phyloP scores from a whole-genome alignment of 441 rosid species.

The Capsella rubella region DNA sequence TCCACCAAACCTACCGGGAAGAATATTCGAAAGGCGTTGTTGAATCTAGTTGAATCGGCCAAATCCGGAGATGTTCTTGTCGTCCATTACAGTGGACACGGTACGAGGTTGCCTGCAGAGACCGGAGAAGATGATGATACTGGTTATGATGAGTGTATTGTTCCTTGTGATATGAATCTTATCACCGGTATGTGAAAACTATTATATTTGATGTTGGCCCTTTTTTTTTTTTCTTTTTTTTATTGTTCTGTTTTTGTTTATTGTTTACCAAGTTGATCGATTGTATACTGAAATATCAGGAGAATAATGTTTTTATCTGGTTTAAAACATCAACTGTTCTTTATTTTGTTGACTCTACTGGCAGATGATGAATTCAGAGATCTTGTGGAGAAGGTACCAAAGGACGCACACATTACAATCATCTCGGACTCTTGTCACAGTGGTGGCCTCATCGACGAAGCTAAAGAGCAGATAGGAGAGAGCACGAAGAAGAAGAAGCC shows the following conservation, averaged over 20 bases:
- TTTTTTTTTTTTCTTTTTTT: background rate
- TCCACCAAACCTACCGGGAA: conserved; percentile 77
- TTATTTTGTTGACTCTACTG: background rate
- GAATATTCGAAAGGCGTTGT: conserved; percentile 66
- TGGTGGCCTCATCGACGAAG: conserved; percentile 89
- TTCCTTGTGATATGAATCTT: conserved; percentile 95
- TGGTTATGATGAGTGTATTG: conserved; percentile 92
- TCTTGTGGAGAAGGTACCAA: conserved; percentile 71
- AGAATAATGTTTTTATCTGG: too few species aligned
- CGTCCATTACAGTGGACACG: conserved; percentile 93
- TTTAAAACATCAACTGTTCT: too few species aligned
- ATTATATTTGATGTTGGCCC: background rate
- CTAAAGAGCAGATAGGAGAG: conserved; percentile 94
- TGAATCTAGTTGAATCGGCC: conserved; percentile 63
- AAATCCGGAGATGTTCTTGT: conserved; percentile 66
- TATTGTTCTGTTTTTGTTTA: background rate
- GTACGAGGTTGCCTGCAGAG: conserved; percentile 93
- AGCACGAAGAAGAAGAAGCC: conserved; percentile 59
- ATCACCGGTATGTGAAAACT: conserved; percentile 59
- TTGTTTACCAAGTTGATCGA: too few species aligned
- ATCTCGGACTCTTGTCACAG: conserved; percentile 95
- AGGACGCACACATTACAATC: conserved; percentile 66
- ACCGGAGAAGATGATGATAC: conserved; percentile 95
- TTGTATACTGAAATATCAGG: too few species aligned
- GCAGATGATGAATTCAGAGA: conserved; percentile 93